phyloP scores from a whole-genome alignment of 2,329 filamentous ascomycete species.

The Pseudocercospora eumusae region DNA sequence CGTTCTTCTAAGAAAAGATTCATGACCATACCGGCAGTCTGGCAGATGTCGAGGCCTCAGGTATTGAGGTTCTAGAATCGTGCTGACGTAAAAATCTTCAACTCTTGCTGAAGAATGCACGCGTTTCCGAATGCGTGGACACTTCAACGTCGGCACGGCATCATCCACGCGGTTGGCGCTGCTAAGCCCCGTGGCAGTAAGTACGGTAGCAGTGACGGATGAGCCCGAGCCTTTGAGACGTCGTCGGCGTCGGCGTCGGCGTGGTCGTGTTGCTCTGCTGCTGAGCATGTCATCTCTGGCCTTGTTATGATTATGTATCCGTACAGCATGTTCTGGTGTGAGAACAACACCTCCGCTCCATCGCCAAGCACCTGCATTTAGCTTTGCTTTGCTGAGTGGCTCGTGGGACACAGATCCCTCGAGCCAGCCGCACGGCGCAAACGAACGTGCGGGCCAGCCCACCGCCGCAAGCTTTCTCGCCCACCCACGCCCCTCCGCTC shows the following conservation, averaged over 20 bases:
- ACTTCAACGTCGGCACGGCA: slow-evolving; percentile 3
- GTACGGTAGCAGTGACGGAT: not conserved
- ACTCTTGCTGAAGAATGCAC: not conserved
- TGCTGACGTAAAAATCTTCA: not conserved
- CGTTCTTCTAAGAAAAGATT: slow-evolving; percentile 8
- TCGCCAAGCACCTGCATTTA: not conserved
- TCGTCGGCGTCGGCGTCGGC: not conserved
- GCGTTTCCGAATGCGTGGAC: not conserved
- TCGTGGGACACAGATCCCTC: slow-evolving; percentile 3
- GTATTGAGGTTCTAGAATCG: not conserved
- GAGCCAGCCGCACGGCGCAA: not conserved
- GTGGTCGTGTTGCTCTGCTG: not conserved
- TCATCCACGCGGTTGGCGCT: slow-evolving; percentile 6
- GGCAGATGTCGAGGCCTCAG: not conserved
- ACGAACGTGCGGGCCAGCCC: not conserved
- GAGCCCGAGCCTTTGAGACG: not conserved
- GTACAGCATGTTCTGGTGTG: too few species aligned
- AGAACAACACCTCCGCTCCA: not conserved
- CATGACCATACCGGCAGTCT: not conserved
- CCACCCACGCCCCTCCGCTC: too few species aligned
- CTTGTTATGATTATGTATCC: too few species aligned
- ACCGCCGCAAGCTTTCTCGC: slow-evolving; percentile 4
- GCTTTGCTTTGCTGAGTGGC: slow-evolving; percentile 7
- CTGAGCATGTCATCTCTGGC: not conserved
- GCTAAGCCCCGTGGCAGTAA: slow-evolving; percentile 3